Conservation (phyloP, 2,329 filamentous ascomycete genomes). For the Ceratocystis harringtonii region DNA sequence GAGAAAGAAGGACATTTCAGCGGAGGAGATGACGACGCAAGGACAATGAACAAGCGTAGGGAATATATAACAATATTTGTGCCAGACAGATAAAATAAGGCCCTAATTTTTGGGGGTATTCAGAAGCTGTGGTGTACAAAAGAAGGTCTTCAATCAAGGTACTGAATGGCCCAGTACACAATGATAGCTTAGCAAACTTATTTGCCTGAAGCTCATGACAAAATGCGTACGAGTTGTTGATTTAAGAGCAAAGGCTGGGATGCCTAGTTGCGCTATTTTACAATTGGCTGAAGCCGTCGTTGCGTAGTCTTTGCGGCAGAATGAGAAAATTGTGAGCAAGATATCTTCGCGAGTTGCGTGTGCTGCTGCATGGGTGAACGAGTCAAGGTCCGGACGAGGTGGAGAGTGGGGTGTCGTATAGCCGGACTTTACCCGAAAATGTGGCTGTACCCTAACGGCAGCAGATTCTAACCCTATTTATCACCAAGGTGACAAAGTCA, state of each 20-base stretch:
- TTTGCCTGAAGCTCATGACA: background rate
- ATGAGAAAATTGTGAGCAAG: conserved; percentile 9
- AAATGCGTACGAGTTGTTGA: background rate
- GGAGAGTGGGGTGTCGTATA: too few relatives aligned
- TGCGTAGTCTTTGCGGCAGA: background rate
- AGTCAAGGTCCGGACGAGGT: background rate
- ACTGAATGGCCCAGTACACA: conserved; percentile 13
- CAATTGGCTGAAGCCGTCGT: background rate
- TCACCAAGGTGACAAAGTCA: too few relatives aligned
- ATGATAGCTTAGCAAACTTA: conserved; percentile 1
- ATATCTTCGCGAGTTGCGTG: background rate
- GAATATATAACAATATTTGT: too few relatives aligned
- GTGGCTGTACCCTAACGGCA: too few relatives aligned
- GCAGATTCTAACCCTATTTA: too few relatives aligned
- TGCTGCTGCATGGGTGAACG: background rate
- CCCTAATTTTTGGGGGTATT: background rate
- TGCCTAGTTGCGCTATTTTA: background rate
- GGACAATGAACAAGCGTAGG: background rate
- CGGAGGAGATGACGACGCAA: background rate
- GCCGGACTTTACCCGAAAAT: too few relatives aligned
- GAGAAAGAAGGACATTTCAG: background rate
- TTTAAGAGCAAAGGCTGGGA: background rate
- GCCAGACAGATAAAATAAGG: background rate
- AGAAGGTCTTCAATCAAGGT: conserved; percentile 3
- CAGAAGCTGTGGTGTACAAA: background rate